Evolutionary conservation across 345 rosid genomes (phyloP).

Genomic region (Camelina laxa): DNA sequence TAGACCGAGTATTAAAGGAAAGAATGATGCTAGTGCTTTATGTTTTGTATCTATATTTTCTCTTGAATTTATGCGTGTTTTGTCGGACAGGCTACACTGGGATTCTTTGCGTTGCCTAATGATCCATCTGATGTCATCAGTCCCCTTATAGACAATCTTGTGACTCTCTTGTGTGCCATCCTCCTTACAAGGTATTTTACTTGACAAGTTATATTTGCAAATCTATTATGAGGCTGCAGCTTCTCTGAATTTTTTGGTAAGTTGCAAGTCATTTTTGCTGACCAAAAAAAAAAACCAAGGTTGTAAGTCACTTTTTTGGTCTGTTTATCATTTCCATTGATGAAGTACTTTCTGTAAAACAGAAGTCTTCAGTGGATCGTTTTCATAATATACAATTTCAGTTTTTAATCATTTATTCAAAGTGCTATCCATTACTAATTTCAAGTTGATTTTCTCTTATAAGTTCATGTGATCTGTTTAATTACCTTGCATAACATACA

Average conservation of each 20-base stretch:
- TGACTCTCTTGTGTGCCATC: constrained; percentile 93
- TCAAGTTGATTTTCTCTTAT: constrained; percentile 4
- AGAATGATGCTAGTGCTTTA: neutral
- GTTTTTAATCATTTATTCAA: neutral
- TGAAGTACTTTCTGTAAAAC: constrained; percentile 29
- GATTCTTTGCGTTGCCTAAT: constrained; percentile 90
- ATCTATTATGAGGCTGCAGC: constrained; percentile 21
- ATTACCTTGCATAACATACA: constrained; percentile 16
- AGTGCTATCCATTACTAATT: constrained; percentile 7
- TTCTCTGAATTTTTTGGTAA: constrained; percentile 17
- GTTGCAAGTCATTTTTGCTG: neutral
- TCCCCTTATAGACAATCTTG: constrained; percentile 90
- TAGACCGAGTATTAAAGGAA: neutral
- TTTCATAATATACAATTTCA: neutral
- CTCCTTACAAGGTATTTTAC: constrained; percentile 85
- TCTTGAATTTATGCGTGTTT: constrained; percentile 21
- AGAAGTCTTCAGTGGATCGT: neutral
- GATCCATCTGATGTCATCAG: constrained; percentile 84
- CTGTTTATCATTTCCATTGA: constrained; percentile 6
- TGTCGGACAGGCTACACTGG: constrained; percentile 84
- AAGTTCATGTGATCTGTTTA: constrained; percentile 13
- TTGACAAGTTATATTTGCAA: constrained; percentile 10
- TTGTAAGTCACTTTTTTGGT: neutral
- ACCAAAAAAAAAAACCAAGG: no score
- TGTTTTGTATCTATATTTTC: constrained; percentile 7